These are phyloP conservation scores for Mycena kentingensis DNA, from an alignment of 768 basidiomycete species.

Conservation along the genomic window DNA sequence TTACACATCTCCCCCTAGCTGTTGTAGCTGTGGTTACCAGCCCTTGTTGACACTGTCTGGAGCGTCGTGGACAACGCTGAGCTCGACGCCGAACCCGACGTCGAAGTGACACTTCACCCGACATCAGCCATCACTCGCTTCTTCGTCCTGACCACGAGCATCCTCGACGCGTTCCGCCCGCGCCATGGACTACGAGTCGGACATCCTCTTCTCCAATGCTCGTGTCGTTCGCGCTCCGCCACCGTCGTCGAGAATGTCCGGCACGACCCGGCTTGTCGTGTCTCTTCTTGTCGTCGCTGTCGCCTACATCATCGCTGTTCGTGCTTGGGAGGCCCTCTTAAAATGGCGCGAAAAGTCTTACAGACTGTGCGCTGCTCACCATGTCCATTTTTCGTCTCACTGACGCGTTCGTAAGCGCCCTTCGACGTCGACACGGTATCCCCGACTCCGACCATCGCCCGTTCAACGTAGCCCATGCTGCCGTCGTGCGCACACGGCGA, in stretches of 20 bases:
- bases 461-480: constrained; percentile 87
- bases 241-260: constrained; percentile 34
- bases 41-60: too few species aligned
- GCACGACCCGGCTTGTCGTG: constrained; percentile 42
- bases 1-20: too few species aligned
- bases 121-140: too few species aligned
- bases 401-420: constrained; percentile 46
- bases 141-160: constrained; percentile 20
- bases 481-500: constrained; percentile 57
- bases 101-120: too few species aligned
- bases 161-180: constrained; percentile 22
- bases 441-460: constrained; percentile 81
- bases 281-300: constrained; percentile 39
- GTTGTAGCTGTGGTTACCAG: too few species aligned
- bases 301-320: constrained; percentile 39
- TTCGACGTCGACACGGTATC: constrained; percentile 78
- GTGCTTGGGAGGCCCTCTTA: constrained; percentile 48
- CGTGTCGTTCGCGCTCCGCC: constrained; percentile 38
- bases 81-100: too few species aligned
- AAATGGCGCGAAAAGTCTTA: constrained; percentile 65
- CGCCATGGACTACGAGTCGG: constrained; percentile 67
- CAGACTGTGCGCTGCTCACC: constrained; percentile 51
- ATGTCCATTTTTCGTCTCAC: constrained; percentile 7
- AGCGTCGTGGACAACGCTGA: too few species aligned
- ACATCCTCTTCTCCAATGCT: constrained; percentile 68